Evolutionary conservation across 192 early-diverging fungal genomes (phyloP), one percentile per base, ranked within the genome.

Genomic region (Gryganskiella cystojenkinii): DNA sequence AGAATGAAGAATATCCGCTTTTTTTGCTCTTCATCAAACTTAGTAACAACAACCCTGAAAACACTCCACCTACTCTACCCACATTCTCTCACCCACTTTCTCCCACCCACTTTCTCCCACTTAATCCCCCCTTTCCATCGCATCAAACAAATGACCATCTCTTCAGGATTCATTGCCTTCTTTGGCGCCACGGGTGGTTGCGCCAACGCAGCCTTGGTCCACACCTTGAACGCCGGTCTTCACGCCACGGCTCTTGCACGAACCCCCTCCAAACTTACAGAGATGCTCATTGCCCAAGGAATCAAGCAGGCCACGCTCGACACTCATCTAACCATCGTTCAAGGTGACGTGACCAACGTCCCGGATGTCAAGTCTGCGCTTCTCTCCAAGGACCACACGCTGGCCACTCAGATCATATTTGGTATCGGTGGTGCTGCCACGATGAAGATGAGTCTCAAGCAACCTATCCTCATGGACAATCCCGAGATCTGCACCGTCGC

Each of bases 171-270:
- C 50, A 42, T 75, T 30, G 71, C 71, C 28, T 75, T 67, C 64
- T 75, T 75, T 46, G 71, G 71, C 20, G 71, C 71, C 27, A 75
- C 71, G 0, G 71, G 71, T 7, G 71, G 71, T 25, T 75, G 71
- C 64, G 56, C 71, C 58, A 75, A 75, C n/a, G 58, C 71, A 13
- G 54, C 56, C 25, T 51, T 75, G 35, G 58, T 42, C 28, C 71
- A 75, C 35, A 62, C 71, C 35, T 34, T 75, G 22, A 67, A 67
- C 9, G 57, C 71, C 4, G 71, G 71, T 28, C 27, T 67, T 30
- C 40, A 66, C 30, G 71, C 71, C 24, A 67, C 71, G 3, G 71
- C 71, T 8, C 42, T 67, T 22, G 71, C 71, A 35, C 71, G 71
- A 30, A 67, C 63, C 4, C 71, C 71, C 14, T 66, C 58, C 33